phyloP scores from a whole-genome alignment of 2,329 filamentous ascomycete genomes.

The Colletotrichum paranaense region DNA sequence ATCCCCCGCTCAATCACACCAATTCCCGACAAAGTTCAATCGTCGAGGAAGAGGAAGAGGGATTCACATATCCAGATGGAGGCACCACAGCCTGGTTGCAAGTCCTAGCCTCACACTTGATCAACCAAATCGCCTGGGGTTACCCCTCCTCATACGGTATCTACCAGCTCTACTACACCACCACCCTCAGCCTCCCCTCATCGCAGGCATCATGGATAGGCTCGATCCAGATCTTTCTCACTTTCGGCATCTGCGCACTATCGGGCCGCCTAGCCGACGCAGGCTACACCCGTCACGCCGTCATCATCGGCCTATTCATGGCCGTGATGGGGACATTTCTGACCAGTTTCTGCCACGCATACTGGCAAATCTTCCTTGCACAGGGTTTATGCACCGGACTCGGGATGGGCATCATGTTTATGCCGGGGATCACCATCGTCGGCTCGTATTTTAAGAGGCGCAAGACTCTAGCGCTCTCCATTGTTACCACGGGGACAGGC shows the following conservation, averaged over 20 bases:
- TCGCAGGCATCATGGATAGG: constrained; percentile 61
- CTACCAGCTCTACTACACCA: constrained; percentile 53
- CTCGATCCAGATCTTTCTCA: constrained; percentile 57
- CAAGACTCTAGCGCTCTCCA: constrained; percentile 69
- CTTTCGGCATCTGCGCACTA: constrained; percentile 53
- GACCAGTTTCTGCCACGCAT: constrained; percentile 54
- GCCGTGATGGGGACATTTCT: constrained; percentile 58
- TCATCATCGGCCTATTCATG: constrained; percentile 51
- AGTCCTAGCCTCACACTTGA: no score
- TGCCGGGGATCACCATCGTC: constrained; percentile 63
- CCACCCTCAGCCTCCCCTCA: constrained; percentile 43
- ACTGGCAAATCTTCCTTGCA: constrained; percentile 61
- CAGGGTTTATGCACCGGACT: constrained; percentile 69
- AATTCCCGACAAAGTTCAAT: no score
- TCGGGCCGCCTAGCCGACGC: constrained; percentile 55
- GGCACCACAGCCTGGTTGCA: no score
- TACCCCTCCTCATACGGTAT: constrained; percentile 44
- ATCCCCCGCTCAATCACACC: no score
- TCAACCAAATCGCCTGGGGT: no score
- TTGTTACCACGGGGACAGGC: constrained; percentile 68
- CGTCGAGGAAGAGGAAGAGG: no score
- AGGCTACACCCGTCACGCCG: constrained; percentile 49
- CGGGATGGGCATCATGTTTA: constrained; percentile 65
- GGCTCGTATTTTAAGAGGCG: constrained; percentile 71
- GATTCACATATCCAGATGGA: no score